phyloP scores from a whole-genome alignment of 2,329 filamentous ascomycete species.

The Monosporascus sp. region DNA sequence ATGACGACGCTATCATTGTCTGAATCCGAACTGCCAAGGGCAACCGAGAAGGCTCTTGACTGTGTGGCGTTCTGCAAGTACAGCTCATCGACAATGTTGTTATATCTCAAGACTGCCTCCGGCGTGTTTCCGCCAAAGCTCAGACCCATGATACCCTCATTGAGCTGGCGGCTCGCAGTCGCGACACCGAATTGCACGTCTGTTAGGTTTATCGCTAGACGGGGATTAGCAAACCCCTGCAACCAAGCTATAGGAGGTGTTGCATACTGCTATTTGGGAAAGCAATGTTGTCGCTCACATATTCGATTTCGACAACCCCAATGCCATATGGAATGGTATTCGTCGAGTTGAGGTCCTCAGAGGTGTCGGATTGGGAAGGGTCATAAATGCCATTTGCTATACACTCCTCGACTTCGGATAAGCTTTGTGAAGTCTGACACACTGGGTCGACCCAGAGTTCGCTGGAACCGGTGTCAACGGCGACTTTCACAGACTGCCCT shows the following conservation, averaged over 20 bases:
- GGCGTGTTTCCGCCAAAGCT: conserved; percentile 24
- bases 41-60: conserved; percentile 17
- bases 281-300: conserved; percentile 25
- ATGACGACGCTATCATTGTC: conserved; percentile 18
- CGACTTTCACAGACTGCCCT: conserved; percentile 7
- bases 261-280: conserved; percentile 20
- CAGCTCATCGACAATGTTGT: conserved; percentile 26
- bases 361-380: conserved; percentile 18
- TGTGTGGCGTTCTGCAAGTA: conserved; percentile 20
- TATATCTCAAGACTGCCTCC: conserved; percentile 15
- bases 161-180: conserved; percentile 22
- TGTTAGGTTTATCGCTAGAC: conserved; percentile 16
- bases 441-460: conserved; percentile 15
- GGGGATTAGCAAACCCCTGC: neutral
- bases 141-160: conserved; percentile 28
- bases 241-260: neutral
- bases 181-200: conserved; percentile 28
- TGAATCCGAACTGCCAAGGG: conserved; percentile 13
- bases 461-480: conserved; percentile 15
- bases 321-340: conserved; percentile 25
- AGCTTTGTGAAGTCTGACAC: neutral
- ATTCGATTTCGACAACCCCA: conserved; percentile 22
- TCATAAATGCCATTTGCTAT: conserved; percentile 1
- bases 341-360: conserved; percentile 6
- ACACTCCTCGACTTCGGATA: neutral